Evolutionary conservation across 2,329 filamentous ascomycete genomes (phyloP).

Genomic region (Aureobasidium sp.): DNA sequence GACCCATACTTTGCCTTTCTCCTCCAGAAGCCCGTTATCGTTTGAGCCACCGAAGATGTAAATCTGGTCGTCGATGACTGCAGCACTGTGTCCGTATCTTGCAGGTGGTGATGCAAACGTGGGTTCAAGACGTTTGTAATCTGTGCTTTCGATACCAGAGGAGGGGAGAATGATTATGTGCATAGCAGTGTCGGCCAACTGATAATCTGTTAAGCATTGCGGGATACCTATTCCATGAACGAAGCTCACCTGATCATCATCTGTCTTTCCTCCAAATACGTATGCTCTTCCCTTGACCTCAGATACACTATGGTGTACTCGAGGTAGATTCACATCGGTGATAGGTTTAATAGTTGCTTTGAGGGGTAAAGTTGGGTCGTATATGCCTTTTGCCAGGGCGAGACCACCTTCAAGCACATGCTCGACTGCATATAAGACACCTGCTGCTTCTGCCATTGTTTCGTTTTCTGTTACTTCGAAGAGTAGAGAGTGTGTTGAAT

Average conservation of each 20-base stretch:
- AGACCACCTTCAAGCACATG: constrained; percentile 30
- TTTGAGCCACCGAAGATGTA: constrained; percentile 37
- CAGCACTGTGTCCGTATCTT: constrained; percentile 34
- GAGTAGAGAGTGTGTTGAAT: background rate
- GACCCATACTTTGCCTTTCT: constrained; percentile 35
- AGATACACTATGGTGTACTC: constrained; percentile 44
- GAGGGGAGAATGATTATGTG: constrained; percentile 44
- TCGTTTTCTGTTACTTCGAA: background rate
- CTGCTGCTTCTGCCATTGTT: constrained; percentile 27
- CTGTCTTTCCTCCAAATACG: constrained; percentile 41
- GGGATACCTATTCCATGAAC: too few species aligned
- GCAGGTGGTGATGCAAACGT: constrained; percentile 28
- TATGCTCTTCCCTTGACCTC: constrained; percentile 46
- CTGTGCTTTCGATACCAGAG: constrained; percentile 33
- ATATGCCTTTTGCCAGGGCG: constrained; percentile 39
- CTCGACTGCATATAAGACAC: constrained; percentile 29
- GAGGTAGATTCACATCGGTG: constrained; percentile 34
- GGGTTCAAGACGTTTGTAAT: constrained; percentile 30
- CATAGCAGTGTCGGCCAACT: constrained; percentile 39
- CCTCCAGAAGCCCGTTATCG: constrained; percentile 18
- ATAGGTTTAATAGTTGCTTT: constrained; percentile 43
- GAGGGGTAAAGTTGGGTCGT: constrained; percentile 42
- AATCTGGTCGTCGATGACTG: constrained; percentile 35
- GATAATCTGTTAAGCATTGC: too few species aligned
- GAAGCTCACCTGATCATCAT: constrained; percentile 6